phyloP scores from a whole-genome alignment of 345 rosid species.

The Gossypium thurberi region DNA sequence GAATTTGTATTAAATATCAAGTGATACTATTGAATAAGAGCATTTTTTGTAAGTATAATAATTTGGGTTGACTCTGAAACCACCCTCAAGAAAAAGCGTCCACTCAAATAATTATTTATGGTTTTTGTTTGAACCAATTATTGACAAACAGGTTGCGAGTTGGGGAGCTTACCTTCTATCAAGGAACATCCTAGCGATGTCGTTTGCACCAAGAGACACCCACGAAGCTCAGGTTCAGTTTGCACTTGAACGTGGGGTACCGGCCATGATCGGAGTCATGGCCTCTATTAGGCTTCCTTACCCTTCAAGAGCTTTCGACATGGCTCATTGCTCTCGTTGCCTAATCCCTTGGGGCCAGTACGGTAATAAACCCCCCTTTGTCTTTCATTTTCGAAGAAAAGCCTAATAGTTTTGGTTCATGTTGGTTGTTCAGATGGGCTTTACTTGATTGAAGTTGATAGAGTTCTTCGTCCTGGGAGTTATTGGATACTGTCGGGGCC shows the following conservation, averaged over 20 bases:
- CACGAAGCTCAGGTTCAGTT: slow-evolving; percentile 96
- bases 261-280: slow-evolving; percentile 77
- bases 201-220: slow-evolving; percentile 94
- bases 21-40: background rate
- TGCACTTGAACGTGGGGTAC: slow-evolving; percentile 90
- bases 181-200: slow-evolving; percentile 59
- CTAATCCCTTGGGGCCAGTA: slow-evolving; percentile 83
- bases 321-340: slow-evolving; percentile 98
- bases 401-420: background rate
- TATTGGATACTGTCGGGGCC: slow-evolving; percentile 95
- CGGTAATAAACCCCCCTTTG: slow-evolving; percentile 28
- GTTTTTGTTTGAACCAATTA: background rate
- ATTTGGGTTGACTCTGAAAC: no score
- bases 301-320: slow-evolving; percentile 85
- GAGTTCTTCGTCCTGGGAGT: slow-evolving; percentile 85
- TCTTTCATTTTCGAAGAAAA: background rate
- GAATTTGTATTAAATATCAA: background rate
- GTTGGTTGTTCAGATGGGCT: slow-evolving; percentile 49
- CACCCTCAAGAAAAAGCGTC: no score
- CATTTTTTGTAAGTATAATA: no score
- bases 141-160: slow-evolving; percentile 72
- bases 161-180: slow-evolving; percentile 89
- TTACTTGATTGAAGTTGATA: slow-evolving; percentile 75
- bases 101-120: background rate
- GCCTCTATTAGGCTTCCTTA: slow-evolving; percentile 87